phyloP scores from a whole-genome alignment of 257 asterid species.

The Plectranthus barbatus region DNA sequence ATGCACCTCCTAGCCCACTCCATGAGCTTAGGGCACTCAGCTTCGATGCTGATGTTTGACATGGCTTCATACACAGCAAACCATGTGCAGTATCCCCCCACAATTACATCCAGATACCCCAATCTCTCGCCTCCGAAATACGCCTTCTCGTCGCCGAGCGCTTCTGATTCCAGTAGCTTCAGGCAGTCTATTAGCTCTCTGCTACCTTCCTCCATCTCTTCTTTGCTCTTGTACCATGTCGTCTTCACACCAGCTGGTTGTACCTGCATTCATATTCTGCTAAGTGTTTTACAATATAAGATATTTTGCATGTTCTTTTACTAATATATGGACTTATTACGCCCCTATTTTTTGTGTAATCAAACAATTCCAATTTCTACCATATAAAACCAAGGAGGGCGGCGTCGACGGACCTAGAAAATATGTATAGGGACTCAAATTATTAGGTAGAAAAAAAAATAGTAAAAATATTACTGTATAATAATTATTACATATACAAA shows the following conservation, averaged over 20 bases:
- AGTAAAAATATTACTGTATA: too few species aligned
- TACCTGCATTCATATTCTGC: not conserved
- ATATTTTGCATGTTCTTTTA: too few species aligned
- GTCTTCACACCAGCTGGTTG: slow-evolving; percentile 3
- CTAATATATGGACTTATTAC: too few species aligned
- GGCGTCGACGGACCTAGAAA: too few species aligned
- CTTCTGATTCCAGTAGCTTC: slow-evolving; percentile 18
- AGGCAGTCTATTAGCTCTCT: not conserved
- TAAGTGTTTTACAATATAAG: too few species aligned
- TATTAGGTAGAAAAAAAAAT: too few species aligned
- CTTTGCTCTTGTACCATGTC: slow-evolving; percentile 17
- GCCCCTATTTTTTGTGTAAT: too few species aligned
- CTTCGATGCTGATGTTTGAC: slow-evolving; percentile 23
- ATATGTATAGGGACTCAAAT: too few species aligned
- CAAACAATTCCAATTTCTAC: too few species aligned
- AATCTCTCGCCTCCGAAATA: slow-evolving; percentile 35
- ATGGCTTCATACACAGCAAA: slow-evolving; percentile 22
- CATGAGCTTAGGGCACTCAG: slow-evolving; percentile 27
- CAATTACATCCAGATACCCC: slow-evolving; percentile 30
- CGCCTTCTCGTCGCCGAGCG: slow-evolving; percentile 25
- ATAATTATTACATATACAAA: too few species aligned
- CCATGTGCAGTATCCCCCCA: slow-evolving; percentile 30
- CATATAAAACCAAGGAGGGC: too few species aligned
- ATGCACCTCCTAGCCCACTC: slow-evolving; percentile 38
- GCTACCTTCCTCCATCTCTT: slow-evolving; percentile 25